Evolutionary conservation across 139 green algal species (phyloP), one percentile per base, ranked within the genome.

Genomic region (Chlamydomonas sp.): DNA sequence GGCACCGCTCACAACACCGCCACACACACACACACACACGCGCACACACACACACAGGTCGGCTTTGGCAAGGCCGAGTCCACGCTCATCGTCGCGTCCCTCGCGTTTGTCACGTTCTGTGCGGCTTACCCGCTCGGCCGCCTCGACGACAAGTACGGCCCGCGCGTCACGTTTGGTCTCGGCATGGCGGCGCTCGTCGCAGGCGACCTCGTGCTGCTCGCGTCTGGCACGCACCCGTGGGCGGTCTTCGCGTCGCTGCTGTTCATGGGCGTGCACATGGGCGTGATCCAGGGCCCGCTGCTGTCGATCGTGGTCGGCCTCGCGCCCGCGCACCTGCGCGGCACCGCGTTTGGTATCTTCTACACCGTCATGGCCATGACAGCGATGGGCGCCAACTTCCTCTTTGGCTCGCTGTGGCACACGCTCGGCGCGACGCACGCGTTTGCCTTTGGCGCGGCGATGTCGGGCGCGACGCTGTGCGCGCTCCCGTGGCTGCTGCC

Each of bases 51-150:
- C 8, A 87, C 84, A 57, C 78, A 87, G 73, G 81, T 84, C 1
- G 81, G 81, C 8, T 85, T 88, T 67, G 82, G 82, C 64, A 88
- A 88, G 76, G 82, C 82, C 2, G 82, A 88, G 82, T 74, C 72
- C 0, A 83, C 82, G 1, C 74, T 88, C 48, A 76, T 88, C 3
- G 74, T 88, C 2, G 78, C 78, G 0, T 38, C 73, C 22, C 67
- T 88, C 35, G 74, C 73, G 30, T 70, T 81, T 20, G 70, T 73
- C 2, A 77, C 80, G 38, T 84, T 79, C 74, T 34, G 83, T 24
- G 72, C 58, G 30, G 82, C 82, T 10, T 88, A 75, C 58, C 82
- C 82, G 24, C 62, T 88, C 50, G 82, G 82, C 28, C 54, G 48
- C 3, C 74, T 88, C 48, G 82, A 88, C 35, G 82, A 88, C 76